Evolutionary conservation across 2,329 filamentous ascomycete species (phyloP), one percentile per base, ranked within the genome.

Genomic region (Pseudonectria foliicola): DNA sequence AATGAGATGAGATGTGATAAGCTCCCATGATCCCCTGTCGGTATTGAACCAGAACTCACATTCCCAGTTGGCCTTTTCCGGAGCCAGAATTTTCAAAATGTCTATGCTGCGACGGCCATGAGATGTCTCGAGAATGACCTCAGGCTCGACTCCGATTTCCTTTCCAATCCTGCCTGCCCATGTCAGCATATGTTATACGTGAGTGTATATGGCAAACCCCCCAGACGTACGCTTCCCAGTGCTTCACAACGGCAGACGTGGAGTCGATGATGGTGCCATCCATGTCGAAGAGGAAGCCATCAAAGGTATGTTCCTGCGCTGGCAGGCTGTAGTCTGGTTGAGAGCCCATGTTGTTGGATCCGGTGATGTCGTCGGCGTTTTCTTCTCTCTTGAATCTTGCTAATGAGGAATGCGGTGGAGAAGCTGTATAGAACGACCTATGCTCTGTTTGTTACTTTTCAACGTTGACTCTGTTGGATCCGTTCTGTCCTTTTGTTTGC

Each of bases 91-190:
- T 57, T 76, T 76, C 39, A 98, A 71, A 3, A 84, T 79, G 52
- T 98, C 92, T 53, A 96, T 95, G 47, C 80, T 87, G 39, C 92
- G 72, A 40, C 90, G 78, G 42, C 92, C 92, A 62, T 98, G 92
- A 5, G 88, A 95, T 8, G 87, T 94, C 52, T 86, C 75, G 16
- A 96, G 73, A 50, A 98, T 96, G 29, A 82, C 75, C 31, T 81
- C 71, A n/a, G 86, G 85, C 46, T 86, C 77, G 14, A 95, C 81
- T 15, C 85, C 85, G 52, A 96, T 82, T 56, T 95, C 85, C 8
- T 75, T 71, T 32, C 84, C 89, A 45, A 89, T 74, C n/a, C 82
- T 86, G 52, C 16, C 10, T 13, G 12, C 18, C n/a, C n/a, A n/a
- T n/a, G n/a, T n/a, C n/a, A n/a, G n/a, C n/a, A n/a, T n/a, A n/a